Base-by-base conservation (phyloP, 148 eudicot species). In the Polygonum aviculare region DNA sequence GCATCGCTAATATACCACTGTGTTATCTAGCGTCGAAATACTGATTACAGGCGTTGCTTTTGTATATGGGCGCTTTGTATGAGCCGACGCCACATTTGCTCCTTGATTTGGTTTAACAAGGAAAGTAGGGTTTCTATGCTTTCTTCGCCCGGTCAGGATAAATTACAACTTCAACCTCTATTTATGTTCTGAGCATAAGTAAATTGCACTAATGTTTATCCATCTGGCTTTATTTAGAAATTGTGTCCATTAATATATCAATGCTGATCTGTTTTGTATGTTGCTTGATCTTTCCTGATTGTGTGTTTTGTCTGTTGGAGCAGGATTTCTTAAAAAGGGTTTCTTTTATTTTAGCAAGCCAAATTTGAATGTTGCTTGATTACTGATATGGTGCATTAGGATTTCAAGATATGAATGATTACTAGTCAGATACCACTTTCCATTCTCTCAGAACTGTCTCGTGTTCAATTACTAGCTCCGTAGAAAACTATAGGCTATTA, bases 31-130 rank as follows among this genome's bases (percentile, higher is more conserved):
- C 79, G 75, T 82, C 79, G 79, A 79, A 51, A 50, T 78, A 83
- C 79, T 76, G 83, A 78, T 83, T 80, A 80, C 82, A 39, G 62
- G 80, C 76, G 76, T 75, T 48, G 52, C 70, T 63, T 5, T 38
- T n/a, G 11, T 38, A 12, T 18, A 22, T 77, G 73, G 69, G 74
- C 51, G 74, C 72, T 82, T 26, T 74, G 80, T 79, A 79, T 79
- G 78, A 82, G 78, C 78, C 60, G 79, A 77, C 31, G 78, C 81
- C 2, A 83, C 36, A 75, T 77, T 49, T 50, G 78, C n/a, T 36
- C 75, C 74, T 35, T 73, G 33, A 12, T 63, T 22, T 40, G 78
- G 36, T 14, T 4, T 67, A 15, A 36, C 16, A 12, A 54, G 12
- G 45, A 10, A 52, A 0, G 55, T 40, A 7, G 75, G 44, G 36